phyloP scores from a whole-genome alignment of 1,139 yeast genomes.

The Candida sp. region DNA sequence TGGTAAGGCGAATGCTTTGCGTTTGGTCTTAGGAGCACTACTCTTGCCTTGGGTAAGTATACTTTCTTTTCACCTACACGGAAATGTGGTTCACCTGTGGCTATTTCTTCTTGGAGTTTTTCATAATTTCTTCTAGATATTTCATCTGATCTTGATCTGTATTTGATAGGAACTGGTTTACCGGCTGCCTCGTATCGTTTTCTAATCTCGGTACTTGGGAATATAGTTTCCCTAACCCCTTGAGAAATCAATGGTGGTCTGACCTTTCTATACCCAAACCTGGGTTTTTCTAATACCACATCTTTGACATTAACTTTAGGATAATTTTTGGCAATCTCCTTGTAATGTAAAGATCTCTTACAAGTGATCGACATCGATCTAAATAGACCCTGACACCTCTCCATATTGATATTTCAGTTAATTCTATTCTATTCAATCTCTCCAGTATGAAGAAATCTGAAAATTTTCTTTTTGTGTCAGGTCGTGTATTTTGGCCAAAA shows the following conservation, averaged over 20 bases:
- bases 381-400: background rate
- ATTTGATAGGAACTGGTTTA: slow-evolving; percentile 43
- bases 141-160: slow-evolving; percentile 28
- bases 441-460: background rate
- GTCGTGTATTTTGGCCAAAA: background rate
- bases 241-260: slow-evolving; percentile 42
- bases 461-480: slow-evolving; percentile 12
- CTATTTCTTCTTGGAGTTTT: slow-evolving; percentile 53
- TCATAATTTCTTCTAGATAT: slow-evolving; percentile 39
- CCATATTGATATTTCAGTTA: background rate
- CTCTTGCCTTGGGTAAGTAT: slow-evolving; percentile 81
- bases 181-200: slow-evolving; percentile 33
- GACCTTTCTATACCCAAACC: slow-evolving; percentile 36
- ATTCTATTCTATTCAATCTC: background rate
- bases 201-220: slow-evolving; percentile 38
- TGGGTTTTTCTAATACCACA: slow-evolving; percentile 36
- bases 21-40: slow-evolving; percentile 77
- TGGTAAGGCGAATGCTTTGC: slow-evolving; percentile 96
- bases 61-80: slow-evolving; percentile 68
- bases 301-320: slow-evolving; percentile 41
- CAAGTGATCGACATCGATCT: background rate
- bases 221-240: slow-evolving; percentile 35
- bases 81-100: slow-evolving; percentile 73
- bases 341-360: slow-evolving; percentile 28
- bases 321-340: slow-evolving; percentile 27